phyloP scores from a whole-genome alignment of 139 green algal species.

The Micromonas commoda region DNA sequence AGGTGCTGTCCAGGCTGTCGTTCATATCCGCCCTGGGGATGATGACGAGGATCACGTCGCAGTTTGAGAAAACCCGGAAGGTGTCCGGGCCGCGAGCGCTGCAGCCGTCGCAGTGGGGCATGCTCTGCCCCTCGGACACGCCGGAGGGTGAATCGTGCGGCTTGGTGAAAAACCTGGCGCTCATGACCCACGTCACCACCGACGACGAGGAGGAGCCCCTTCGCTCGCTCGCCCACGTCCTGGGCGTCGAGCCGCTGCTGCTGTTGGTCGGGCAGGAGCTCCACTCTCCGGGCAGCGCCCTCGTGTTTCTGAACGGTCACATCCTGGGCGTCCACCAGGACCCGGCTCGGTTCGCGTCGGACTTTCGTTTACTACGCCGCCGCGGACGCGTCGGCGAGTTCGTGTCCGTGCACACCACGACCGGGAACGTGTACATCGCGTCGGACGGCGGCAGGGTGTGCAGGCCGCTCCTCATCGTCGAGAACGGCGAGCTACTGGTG shows the following conservation, averaged over 20 bases:
- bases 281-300: slow-evolving; percentile 46
- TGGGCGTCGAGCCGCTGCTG: slow-evolving; percentile 68
- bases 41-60: slow-evolving; percentile 96
- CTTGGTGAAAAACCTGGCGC: slow-evolving; percentile 97
- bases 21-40: slow-evolving; percentile 95
- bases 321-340: slow-evolving; percentile 71
- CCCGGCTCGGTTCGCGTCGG: slow-evolving; percentile 36
- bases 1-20: slow-evolving; percentile 89
- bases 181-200: slow-evolving; percentile 98
- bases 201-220: slow-evolving; percentile 71
- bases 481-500: slow-evolving; percentile 67
- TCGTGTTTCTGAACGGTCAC: slow-evolving; percentile 91
- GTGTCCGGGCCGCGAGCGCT: slow-evolving; percentile 79
- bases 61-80: slow-evolving; percentile 99
- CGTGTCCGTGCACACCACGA: slow-evolving; percentile 65
- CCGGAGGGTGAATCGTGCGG: slow-evolving; percentile 94
- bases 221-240: slow-evolving; percentile 47
- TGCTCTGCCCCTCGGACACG: slow-evolving; percentile 96
- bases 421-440: slow-evolving; percentile 55
- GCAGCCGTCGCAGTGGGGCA: slow-evolving; percentile 84
- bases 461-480: slow-evolving; percentile 92
- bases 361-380: slow-evolving; percentile 59
- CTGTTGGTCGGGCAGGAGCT: slow-evolving; percentile 63
- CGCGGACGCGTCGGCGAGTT: slow-evolving; percentile 74
- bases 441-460: slow-evolving; percentile 89